Evolutionary conservation across 163 green algal species (phyloP), one percentile per base, ranked within the genome.

Genomic region (Prototheca cutis): DNA sequence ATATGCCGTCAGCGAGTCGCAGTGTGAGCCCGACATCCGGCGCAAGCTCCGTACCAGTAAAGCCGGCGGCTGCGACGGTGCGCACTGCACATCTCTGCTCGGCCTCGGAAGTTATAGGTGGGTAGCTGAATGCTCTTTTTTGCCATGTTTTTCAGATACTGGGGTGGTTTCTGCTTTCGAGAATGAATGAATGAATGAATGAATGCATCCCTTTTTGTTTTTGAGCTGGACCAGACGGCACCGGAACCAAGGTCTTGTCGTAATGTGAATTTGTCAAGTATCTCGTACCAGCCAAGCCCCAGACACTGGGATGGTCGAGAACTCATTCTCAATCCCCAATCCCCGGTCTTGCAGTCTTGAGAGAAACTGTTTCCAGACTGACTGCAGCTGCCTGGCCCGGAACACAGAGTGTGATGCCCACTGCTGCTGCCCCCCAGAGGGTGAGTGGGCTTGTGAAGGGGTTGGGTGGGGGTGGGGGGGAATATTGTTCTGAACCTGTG

Each of bases 371-470:
- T 84, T 84, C 52, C 19, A 63, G 24, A 73, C 70, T 23, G 29
- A n/a, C 27, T 84, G 76, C 52, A 23, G 49, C 17, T 84, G 76
- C 67, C 72, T 84, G 32, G 54, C 66, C 1, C 49, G 30, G 8
- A 84, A 84, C 61, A 76, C 65, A 24, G 77, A 84, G 61, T 84
- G 77, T 53, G 74, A 71, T 25, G 48, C 45, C 17, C n/a, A 8
- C 23, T 84, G 77, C 40, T 48, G 13, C 7, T 83, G 76, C 49
- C 30, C 53, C 17, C 42, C 29, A 0, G 31, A 24, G 23, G 31
- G 61, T 67, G 39, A 48, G 59, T 61, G 33, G 21, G 10, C 8
- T 45, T 8, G 8, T 45, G 36, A 8, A 45, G 36, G 8, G 10
- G 36, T 8, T 21, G 36, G 36, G 36, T 21, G 36, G 36, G 36